phyloP scores from a whole-genome alignment of 1,139 yeast species.

The Ashbya aceris region DNA sequence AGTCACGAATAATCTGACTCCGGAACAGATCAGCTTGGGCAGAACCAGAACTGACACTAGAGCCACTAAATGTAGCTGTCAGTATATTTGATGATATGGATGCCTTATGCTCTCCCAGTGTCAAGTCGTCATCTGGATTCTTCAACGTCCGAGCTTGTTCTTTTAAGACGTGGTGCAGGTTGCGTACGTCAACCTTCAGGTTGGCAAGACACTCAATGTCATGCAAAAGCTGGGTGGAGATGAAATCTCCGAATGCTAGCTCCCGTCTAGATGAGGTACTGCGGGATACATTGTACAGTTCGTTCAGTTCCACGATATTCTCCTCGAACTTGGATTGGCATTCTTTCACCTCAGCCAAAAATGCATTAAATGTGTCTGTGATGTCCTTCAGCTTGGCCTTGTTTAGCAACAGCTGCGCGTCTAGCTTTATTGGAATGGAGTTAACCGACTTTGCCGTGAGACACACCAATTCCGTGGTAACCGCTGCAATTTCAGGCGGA shows the following conservation, averaged over 20 bases:
- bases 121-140: conserved; percentile 5
- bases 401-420: conserved; percentile 19
- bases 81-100: conserved; percentile 8
- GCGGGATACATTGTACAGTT: conserved; percentile 14
- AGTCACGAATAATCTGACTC: conserved; percentile 16
- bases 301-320: conserved; percentile 13
- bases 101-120: conserved; percentile 6
- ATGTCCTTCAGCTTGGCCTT: conserved; percentile 12
- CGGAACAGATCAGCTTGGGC: conserved; percentile 13
- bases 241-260: conserved; percentile 20
- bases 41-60: conserved; percentile 9
- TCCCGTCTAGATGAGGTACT: conserved; percentile 9
- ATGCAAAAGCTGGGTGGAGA: conserved; percentile 15
- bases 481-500: conserved; percentile 22
- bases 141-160: conserved; percentile 19
- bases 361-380: conserved; percentile 10
- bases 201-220: conserved; percentile 23
- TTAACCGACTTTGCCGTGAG: conserved; percentile 27
- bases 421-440: conserved; percentile 29
- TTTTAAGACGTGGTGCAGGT: conserved; percentile 19
- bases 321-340: conserved; percentile 14
- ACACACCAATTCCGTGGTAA: conserved; percentile 20
- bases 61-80: conserved; percentile 13
- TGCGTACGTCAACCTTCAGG: conserved; percentile 13
- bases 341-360: conserved; percentile 9